Evolutionary conservation across 345 rosid genomes (phyloP).

Genomic region (Sapria himalayana): DNA sequence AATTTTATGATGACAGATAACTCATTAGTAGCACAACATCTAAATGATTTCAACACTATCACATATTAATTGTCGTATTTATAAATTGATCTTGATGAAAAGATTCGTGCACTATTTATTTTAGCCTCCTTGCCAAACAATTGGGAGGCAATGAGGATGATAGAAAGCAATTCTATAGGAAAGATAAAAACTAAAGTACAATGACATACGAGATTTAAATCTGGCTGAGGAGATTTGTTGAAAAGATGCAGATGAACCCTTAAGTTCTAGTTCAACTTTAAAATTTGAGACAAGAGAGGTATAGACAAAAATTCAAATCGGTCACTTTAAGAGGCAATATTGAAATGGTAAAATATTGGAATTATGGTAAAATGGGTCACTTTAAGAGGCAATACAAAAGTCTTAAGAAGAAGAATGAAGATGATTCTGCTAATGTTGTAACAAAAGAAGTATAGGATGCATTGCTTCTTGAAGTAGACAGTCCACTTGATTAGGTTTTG

Average conservation of each 20-base stretch:
- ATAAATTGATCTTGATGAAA: background rate
- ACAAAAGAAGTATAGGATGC: too few species aligned
- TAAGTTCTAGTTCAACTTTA: background rate
- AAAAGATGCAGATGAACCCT: background rate
- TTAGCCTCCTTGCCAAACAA: background rate
- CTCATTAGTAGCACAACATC: too few species aligned
- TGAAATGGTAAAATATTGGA: too few species aligned
- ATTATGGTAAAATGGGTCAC: too few species aligned
- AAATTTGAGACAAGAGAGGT: background rate
- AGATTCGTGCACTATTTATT: background rate
- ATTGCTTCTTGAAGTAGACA: too few species aligned
- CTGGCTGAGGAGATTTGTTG: background rate
- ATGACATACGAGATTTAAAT: background rate
- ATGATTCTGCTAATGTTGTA: too few species aligned
- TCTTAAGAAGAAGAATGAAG: too few species aligned
- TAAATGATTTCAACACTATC: too few species aligned
- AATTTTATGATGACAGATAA: background rate
- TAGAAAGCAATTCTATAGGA: background rate
- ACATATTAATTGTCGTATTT: background rate
- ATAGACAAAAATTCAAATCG: too few species aligned
- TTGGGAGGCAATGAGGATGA: background rate
- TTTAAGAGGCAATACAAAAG: too few species aligned
- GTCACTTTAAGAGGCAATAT: too few species aligned
- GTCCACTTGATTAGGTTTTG: too few species aligned
- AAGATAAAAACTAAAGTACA: background rate